Evolutionary conservation across 2,329 filamentous ascomycete species (phyloP).

Genomic region (Diaporthe destruens): DNA sequence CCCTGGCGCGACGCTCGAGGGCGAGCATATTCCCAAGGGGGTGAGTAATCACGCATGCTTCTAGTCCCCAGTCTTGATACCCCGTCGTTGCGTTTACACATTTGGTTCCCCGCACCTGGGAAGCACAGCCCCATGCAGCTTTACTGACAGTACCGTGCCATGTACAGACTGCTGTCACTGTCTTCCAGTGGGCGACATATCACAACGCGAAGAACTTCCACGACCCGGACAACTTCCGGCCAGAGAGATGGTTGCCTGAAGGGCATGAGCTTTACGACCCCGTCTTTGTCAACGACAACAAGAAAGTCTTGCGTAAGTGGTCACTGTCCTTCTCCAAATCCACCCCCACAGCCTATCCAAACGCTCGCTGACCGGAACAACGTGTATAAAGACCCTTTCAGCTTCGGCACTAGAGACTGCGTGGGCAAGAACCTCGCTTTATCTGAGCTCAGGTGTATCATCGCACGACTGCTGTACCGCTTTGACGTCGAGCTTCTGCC

Average conservation of each 20-base stretch:
- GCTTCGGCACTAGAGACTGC: constrained; percentile 43
- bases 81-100: not conserved
- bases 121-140: not conserved
- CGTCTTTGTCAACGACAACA: constrained; percentile 16
- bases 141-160: not conserved
- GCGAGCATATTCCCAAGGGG: constrained; percentile 35
- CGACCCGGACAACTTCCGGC: constrained; percentile 27
- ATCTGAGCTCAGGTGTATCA: constrained; percentile 52
- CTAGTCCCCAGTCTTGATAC: not conserved
- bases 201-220: constrained; percentile 36
- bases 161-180: constrained; percentile 23
- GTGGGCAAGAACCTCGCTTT: constrained; percentile 48
- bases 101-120: not conserved
- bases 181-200: constrained; percentile 39
- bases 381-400: constrained; percentile 53
- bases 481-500: constrained; percentile 50
- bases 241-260: constrained; percentile 25
- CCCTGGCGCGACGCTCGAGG: constrained; percentile 29
- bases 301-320: constrained; percentile 35
- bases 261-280: constrained; percentile 15
- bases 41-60: constrained; percentile 6
- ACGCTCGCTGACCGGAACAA: not conserved
- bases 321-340: not conserved
- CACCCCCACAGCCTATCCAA: no score
- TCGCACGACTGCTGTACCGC: constrained; percentile 52